Base-by-base conservation (phyloP, 2,329 filamentous ascomycete genomes). In the Scedosporium boydii region DNA sequence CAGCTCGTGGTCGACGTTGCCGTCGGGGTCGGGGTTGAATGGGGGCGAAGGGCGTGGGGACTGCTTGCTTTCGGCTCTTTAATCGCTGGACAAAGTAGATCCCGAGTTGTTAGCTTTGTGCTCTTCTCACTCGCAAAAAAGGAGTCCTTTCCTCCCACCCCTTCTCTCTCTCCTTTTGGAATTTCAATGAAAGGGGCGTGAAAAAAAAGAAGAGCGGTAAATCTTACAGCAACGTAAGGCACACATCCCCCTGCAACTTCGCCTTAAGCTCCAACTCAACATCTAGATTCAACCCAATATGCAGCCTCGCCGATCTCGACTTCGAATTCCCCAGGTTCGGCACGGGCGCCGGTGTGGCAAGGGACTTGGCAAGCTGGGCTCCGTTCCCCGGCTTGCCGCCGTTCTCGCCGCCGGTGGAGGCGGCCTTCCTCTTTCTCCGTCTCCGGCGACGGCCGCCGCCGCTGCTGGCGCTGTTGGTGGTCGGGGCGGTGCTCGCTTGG, bases 251-350 rank as follows among this genome's bases (percentile, higher is more conserved):
- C 68, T 90, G 83, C 64, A 92, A 89, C 71, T 85, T 87, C 26
- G 89, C 89, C 78, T 91, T 91, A 61, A 92, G 77, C 74, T 91
- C 86, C 65, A 92, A 86, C 75, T 92, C 88, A 58, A 91, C 81
- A 68, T 92, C 88, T 59, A 92, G 75, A 73, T 92, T 91, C 63
- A 91, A 77, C 70, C 91, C 89, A 41, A 91, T 74, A 62, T 85
- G 80, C 70, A 93, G 74, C 72, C 62, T 62, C 16, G 64, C 64
- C 3, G 64, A 63, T 56, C 68, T 61, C 58, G 65, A 59, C 46
- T 73, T 70, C 55, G 64, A 18, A 27, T 18, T 23, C 41, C 64
- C 10, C 63, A 62, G 29, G 26, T 27, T 26, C 6, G 51, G 51
- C 23, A 55, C 51, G 18, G 61, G 34, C 58, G 58, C 58, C 62